Evolutionary conservation across 139 green algal genomes (phyloP).

Genomic region (Closterium sp.): DNA sequence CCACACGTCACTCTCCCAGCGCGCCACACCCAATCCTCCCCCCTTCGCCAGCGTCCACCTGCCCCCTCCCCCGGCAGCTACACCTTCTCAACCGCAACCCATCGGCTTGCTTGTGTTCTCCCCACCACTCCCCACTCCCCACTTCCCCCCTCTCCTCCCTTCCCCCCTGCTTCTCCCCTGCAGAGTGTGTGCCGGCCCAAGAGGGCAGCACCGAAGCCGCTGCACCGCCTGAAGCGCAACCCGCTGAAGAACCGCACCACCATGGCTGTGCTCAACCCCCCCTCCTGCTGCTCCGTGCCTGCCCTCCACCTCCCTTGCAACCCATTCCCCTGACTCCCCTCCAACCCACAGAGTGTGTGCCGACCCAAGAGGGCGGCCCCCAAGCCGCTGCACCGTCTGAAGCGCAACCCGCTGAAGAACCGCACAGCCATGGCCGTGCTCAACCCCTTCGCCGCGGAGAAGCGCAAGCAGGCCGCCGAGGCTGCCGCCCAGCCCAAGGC

Average conservation of each 20-base stretch:
- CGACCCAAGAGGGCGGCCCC: too few relatives aligned
- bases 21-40: too few relatives aligned
- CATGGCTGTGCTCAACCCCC: constrained; percentile 94
- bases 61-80: neutral
- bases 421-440: neutral
- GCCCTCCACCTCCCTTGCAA: too few relatives aligned
- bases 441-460: neutral
- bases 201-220: constrained; percentile 7
- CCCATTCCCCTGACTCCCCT: too few relatives aligned
- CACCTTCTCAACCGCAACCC: neutral
- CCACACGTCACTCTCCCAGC: too few relatives aligned
- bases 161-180: too few relatives aligned
- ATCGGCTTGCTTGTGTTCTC: neutral
- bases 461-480: neutral
- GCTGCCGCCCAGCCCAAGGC: neutral
- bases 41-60: too few relatives aligned
- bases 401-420: constrained; percentile 80
- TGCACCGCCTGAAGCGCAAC: constrained; percentile 88
- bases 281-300: too few relatives aligned
- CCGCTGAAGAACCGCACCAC: constrained; percentile 90
- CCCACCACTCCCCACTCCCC: neutral
- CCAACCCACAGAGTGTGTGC: too few relatives aligned
- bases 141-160: too few relatives aligned
- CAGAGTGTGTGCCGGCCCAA: too few relatives aligned
- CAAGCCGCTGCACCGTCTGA: too few relatives aligned